A percentile compares a stretch with the other conserved stretches of the same genome.
Conservation (phyloP, 768 basidiomycete species). For the Nidula microcarpa region DNA sequence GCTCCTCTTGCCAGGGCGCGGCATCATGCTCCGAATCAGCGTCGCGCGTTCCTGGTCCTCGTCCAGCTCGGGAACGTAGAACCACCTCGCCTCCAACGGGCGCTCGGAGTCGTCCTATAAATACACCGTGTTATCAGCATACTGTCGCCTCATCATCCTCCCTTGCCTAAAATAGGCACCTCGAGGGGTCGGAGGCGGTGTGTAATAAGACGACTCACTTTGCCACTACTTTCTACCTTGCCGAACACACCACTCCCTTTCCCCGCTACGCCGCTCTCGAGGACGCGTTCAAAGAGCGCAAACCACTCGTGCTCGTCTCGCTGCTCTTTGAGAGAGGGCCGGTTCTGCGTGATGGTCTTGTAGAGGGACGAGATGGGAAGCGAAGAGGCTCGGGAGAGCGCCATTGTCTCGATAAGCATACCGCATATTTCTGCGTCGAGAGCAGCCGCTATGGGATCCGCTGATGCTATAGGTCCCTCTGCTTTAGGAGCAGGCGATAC, state of each 20-base stretch:
- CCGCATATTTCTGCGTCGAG: conserved; percentile 50
- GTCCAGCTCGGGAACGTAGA: conserved; percentile 72
- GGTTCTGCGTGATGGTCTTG: conserved; percentile 45
- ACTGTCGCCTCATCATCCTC: not conserved
- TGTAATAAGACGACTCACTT: conserved; percentile 29
- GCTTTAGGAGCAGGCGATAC: not conserved
- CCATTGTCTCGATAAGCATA: conserved; percentile 68
- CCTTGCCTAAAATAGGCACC: not conserved
- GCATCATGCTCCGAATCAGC: conserved; percentile 70
- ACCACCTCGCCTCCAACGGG: conserved; percentile 65
- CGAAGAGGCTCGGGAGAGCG: conserved; percentile 68
- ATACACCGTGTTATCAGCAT: conserved; percentile 2
- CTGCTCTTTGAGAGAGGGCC: conserved; percentile 46
- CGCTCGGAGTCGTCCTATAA: conserved; percentile 45
- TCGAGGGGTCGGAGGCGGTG: not conserved
- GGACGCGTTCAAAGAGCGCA: conserved; percentile 42
- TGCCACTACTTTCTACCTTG: conserved; percentile 64
- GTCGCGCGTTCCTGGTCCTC: conserved; percentile 67
- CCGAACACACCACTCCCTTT: conserved; percentile 55
- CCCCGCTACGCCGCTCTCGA: conserved; percentile 36
- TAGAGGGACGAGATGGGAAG: conserved; percentile 53
- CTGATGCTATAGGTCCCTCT: not conserved
- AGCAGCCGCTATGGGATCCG: conserved; percentile 15
- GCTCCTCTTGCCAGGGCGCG: conserved; percentile 65
- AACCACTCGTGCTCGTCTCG: conserved; percentile 45